Evolutionary conservation across 352 stramenopile species (phyloP), one percentile per base, ranked within the genome.

Genomic region (Hyaloperonospora arabidopsidis): DNA sequence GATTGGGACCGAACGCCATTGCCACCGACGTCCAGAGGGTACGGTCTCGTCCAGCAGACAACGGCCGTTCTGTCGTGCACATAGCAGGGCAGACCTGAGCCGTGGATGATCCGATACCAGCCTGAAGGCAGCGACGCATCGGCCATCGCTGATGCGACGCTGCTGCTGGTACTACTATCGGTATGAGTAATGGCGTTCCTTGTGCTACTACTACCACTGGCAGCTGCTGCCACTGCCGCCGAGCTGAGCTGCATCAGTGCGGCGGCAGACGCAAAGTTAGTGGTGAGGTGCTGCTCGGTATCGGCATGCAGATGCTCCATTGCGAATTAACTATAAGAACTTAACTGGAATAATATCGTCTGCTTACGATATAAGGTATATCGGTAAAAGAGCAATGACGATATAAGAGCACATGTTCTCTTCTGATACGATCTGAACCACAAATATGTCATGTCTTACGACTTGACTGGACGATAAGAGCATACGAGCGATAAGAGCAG

Each of bases 21-120:
- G 25, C 59, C 45, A 18, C 69, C 48, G 5, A 70, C 39, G 23
- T 74, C 67, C 8, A 89, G 62, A 43, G 65, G 52, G 47, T 93
- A 93, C 32, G 83, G 83, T 44, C 74, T 62, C 19, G 76, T 81
- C 83, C 83, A 93, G 59, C 68, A 76, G 38, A 93, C 78, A 13
- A 88, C 54, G 8, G 68, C 65, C 23, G 74, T 46, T 17, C 55
- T 52, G 14, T 70, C 66, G 47, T 93, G 75, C 52, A 88, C 65
- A 52, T 79, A 93, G 58, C 79, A 93, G 13, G 68, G 65, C 41
- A 93, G 53, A 0, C 78, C 78, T 4, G 79, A 93, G 36, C 71
- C 68, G 60, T 93, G 83, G 11, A 66, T 52, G 34, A 90, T 66
- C 12, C 66, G 61, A 45, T 74, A 65, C 83, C 83, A 93, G 12